Evolutionary conservation across 768 basidiomycete species (phyloP).

Genomic region (Lactarius deliciosus): DNA sequence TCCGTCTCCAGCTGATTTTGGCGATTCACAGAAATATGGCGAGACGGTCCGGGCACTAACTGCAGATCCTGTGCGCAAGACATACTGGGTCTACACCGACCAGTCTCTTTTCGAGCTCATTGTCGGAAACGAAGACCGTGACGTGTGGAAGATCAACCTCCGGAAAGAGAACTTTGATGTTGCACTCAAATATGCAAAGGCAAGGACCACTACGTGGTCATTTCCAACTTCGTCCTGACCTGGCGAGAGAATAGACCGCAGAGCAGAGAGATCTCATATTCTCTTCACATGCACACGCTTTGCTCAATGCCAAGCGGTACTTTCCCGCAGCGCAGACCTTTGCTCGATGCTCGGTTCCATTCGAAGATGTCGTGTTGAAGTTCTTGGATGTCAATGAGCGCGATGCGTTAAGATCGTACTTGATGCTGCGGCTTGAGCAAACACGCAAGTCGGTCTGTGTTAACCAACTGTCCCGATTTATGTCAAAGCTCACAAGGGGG

Average conservation of each 20-base stretch:
- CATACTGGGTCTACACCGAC: conserved; percentile 93
- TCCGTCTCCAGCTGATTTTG: neutral
- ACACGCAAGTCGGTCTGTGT: conserved; percentile 73
- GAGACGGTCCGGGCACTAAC: conserved; percentile 74
- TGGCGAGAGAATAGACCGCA: conserved; percentile 59
- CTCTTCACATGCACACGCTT: conserved; percentile 76
- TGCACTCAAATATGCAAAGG: conserved; percentile 82
- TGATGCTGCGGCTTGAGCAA: conserved; percentile 83
- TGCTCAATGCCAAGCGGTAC: conserved; percentile 76
- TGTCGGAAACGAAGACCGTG: conserved; percentile 83
- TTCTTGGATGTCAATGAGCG: conserved; percentile 89
- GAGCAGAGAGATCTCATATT: conserved; percentile 83
- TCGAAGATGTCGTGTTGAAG: conserved; percentile 89
- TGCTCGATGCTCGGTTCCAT: conserved; percentile 81
- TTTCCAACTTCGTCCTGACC: neutral
- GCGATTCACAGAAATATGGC: conserved; percentile 57
- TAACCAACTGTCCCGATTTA: too few relatives aligned
- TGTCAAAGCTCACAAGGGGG: neutral
- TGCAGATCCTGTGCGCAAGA: conserved; percentile 82
- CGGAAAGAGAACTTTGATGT: conserved; percentile 73
- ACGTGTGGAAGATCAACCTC: conserved; percentile 92
- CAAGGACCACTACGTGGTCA: conserved; percentile 33
- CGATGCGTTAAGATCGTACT: conserved; percentile 87
- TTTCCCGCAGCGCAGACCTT: conserved; percentile 93
- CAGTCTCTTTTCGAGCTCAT: conserved; percentile 86